Evolutionary conservation across 495 filamentous ascomycete species (phyloP).

Genomic region (Cairneyella variabilis): DNA sequence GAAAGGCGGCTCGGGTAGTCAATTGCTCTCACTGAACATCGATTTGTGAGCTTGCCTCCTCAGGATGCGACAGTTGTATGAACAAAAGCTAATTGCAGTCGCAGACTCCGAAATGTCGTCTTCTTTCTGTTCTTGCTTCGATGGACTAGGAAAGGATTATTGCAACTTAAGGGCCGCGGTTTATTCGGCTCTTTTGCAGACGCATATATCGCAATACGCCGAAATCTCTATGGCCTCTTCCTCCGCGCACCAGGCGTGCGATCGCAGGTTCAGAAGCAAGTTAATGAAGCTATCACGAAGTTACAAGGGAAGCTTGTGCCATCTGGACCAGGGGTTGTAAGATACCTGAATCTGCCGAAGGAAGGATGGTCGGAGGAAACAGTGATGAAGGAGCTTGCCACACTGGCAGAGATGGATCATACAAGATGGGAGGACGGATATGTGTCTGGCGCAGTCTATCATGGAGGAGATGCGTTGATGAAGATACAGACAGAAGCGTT

Average conservation of each 20-base stretch:
- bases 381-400: conserved; percentile 73
- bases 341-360: conserved; percentile 74
- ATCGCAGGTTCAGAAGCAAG: conserved; percentile 74
- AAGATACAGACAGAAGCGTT: conserved; percentile 90
- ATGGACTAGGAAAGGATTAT: conserved; percentile 74
- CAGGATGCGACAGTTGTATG: not conserved
- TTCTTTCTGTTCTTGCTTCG: conserved; percentile 88
- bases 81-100: not conserved
- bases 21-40: conserved; percentile 64
- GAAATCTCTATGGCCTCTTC: conserved; percentile 80
- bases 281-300: conserved; percentile 68
- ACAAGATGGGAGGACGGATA: conserved; percentile 94
- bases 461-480: conserved; percentile 80
- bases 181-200: conserved; percentile 73
- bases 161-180: conserved; percentile 85
- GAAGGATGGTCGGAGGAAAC: conserved; percentile 81
- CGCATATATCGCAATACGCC: conserved; percentile 62
- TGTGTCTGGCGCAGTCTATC: conserved; percentile 95
- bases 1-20: conserved; percentile 49
- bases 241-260: conserved; percentile 80
- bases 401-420: conserved; percentile 81
- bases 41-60: conserved; percentile 61
- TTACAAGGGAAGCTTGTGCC: conserved; percentile 79
- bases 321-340: conserved; percentile 63
- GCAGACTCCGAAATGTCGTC: conserved; percentile 78